Conservation (phyloP, 2,329 filamentous ascomycete genomes). For the Chaetomiaceae sp. region DNA sequence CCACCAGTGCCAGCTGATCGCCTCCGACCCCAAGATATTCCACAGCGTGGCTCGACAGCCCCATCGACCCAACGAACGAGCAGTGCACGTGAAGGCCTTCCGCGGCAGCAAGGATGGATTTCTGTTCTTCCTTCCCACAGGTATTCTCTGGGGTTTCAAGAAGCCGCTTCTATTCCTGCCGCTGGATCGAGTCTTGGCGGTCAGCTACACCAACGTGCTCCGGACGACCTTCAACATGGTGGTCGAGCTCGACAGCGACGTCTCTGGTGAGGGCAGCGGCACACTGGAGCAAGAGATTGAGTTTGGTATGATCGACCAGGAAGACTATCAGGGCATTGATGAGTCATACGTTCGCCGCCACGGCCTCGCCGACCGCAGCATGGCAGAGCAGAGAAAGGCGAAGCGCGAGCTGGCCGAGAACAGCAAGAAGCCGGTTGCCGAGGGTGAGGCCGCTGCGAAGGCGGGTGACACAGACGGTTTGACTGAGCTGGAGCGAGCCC, state of each 20-base stretch:
- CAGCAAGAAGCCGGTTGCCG: slow-evolving; percentile 34
- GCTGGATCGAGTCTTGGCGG: slow-evolving; percentile 51
- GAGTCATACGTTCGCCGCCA: slow-evolving; percentile 55
- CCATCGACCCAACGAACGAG: slow-evolving; percentile 54
- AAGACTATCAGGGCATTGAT: slow-evolving; percentile 59
- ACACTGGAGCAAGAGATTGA: slow-evolving; percentile 53
- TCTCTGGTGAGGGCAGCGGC: slow-evolving; percentile 33
- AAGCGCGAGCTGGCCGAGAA: slow-evolving; percentile 59
- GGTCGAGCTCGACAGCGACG: slow-evolving; percentile 49
- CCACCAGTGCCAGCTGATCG: slow-evolving; percentile 39
- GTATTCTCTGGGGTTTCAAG: slow-evolving; percentile 65
- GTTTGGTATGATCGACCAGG: slow-evolving; percentile 64
- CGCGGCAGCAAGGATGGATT: slow-evolving; percentile 63
- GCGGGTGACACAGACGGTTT: slow-evolving; percentile 35
- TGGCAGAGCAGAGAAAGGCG: slow-evolving; percentile 61
- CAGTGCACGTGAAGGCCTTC: slow-evolving; percentile 61
- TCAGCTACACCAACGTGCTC: slow-evolving; percentile 62
- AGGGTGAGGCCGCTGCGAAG: slow-evolving; percentile 33
- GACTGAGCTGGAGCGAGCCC: slow-evolving; percentile 45
- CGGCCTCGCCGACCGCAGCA: slow-evolving; percentile 58
- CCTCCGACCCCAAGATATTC: slow-evolving; percentile 51
- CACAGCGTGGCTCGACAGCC: slow-evolving; percentile 50
- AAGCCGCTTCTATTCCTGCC: slow-evolving; percentile 62
- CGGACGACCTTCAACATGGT: slow-evolving; percentile 64
- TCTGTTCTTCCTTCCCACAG: slow-evolving; percentile 59